Conservation (phyloP, 768 basidiomycete genomes). For the Boletus eberwhitei region DNA sequence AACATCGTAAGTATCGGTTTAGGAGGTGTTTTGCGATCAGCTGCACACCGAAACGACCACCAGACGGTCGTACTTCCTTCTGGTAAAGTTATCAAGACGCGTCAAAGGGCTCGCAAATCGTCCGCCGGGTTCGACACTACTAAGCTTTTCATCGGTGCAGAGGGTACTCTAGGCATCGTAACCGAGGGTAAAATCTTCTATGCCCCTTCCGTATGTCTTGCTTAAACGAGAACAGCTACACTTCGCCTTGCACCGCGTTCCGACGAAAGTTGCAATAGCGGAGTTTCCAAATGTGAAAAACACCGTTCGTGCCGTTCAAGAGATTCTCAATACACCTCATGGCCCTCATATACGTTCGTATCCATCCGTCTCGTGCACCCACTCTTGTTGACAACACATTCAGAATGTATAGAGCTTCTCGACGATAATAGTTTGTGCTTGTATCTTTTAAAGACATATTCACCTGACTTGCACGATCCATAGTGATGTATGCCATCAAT, state of each 20-base stretch:
- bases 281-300: slow-evolving; percentile 77
- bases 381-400: not conserved
- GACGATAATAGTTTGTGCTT: slow-evolving; percentile 62
- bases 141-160: slow-evolving; percentile 86
- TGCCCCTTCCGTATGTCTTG: not conserved
- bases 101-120: slow-evolving; percentile 75
- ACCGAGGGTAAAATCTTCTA: slow-evolving; percentile 57
- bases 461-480: not conserved
- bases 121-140: slow-evolving; percentile 85
- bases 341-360: slow-evolving; percentile 72
- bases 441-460: not conserved
- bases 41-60: not conserved
- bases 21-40: not conserved
- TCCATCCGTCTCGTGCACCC: not conserved
- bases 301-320: slow-evolving; percentile 79
- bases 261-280: slow-evolving; percentile 84
- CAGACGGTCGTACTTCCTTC: slow-evolving; percentile 83
- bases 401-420: slow-evolving; percentile 86
- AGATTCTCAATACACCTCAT: slow-evolving; percentile 65
- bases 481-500: slow-evolving; percentile 80
- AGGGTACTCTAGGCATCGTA: slow-evolving; percentile 88
- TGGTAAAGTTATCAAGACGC: slow-evolving; percentile 86
- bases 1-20: slow-evolving; percentile 53
- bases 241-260: slow-evolving; percentile 75
- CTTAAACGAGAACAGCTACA: slow-evolving; percentile 50